Base-by-base conservation (phyloP, 2,329 filamentous ascomycete genomes). In the Diaporthe vaccinii region DNA sequence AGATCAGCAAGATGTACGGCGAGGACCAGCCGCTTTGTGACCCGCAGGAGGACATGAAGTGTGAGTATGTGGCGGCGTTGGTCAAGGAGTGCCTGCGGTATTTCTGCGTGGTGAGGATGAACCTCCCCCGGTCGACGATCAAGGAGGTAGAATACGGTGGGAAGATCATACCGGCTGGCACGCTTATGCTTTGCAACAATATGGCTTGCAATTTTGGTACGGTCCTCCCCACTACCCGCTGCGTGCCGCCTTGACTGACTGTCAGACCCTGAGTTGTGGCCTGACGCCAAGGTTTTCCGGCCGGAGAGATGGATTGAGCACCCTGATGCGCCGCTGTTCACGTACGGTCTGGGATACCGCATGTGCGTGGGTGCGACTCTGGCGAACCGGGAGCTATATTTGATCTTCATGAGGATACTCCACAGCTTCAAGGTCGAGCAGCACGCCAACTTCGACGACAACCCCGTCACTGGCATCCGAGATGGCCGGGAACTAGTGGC, bases 101-200 rank as follows among this genome's bases (percentile, higher is more conserved):
- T 78, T 93, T 89, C 76, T 92, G 89, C 0, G 92, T 93, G 0
- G 86, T 93, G 17, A 86, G 91, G 3, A 85, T 93, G 1, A 89
- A 90, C 3, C 86, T 93, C 1, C 92, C 92, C 1, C 87, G 91
- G 14, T 89, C 89, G 0, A 91, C 91, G 0, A 88, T 92, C 73
- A 89, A 88, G 77, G 90, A 92, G 71, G 85, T 93, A 3, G 82
- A 84, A 0, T 93, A 92, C 75, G 82, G 91, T 14, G 90, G 88
- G 25, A 86, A 87, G 44, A 80, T 87, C 8, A 91, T 93, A 55
- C 91, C 92, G 1, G 88, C 89, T 59, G 91, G 91, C 0, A 92
- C 90, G 2, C 25, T 67, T 14, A 67, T 67, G 41, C 61, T 67
- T 31, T 67, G 41, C 28, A 67, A 67, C 4, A 67, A 67, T 5